Base-by-base conservation (phyloP, 768 basidiomycete species). In the Mrakia frigida region DNA sequence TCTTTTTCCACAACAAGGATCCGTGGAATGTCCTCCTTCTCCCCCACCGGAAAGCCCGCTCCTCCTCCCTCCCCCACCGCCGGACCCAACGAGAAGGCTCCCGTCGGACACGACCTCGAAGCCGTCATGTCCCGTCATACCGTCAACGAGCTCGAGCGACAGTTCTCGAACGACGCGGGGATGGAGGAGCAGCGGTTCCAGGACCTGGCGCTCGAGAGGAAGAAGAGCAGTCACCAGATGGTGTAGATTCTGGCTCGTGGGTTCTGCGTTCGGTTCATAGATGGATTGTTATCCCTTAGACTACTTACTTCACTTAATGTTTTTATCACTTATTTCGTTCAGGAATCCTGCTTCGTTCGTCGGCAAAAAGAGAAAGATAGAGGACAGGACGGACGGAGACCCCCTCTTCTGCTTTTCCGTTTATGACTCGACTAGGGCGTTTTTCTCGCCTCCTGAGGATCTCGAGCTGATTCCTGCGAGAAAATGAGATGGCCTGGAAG, bases 81-180 rank as follows among this genome's bases (percentile, higher is more conserved):
- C 39, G 18, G 23, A 0, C 18, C 61, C 10, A 41, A 39, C 33
- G 53, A 43, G 18, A 61, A 41, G 10, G 23, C 33, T 28, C 33
- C 72, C 33, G 4, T 37, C 63, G 43, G 41, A 13, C 70, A 28
- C 28, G 65, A 67, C 28, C 37, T 33, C 31, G 50, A 67, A n/a
- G 39, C 39, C 6, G 31, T 53, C 31, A n/a, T 31, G 11, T 46
- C 41, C 5, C 52, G 33, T 56, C 39, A 70, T 31, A 9, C 75
- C 9, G 75, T 33, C 25, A 16, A 56, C 31, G 69, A 56, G 10
- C 69, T 59, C 25, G 70, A 76, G 61, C 70, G 56, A 3, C 70
- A 72, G 75, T 76, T 37, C 33, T 70, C 43, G 21, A 16, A 70
- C 31, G 60, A 76, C 1, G 75, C 75, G 18, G 75, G 75, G 6